phyloP scores from a whole-genome alignment of 2,329 filamentous ascomycete species.

The Mycogone perniciosa region DNA sequence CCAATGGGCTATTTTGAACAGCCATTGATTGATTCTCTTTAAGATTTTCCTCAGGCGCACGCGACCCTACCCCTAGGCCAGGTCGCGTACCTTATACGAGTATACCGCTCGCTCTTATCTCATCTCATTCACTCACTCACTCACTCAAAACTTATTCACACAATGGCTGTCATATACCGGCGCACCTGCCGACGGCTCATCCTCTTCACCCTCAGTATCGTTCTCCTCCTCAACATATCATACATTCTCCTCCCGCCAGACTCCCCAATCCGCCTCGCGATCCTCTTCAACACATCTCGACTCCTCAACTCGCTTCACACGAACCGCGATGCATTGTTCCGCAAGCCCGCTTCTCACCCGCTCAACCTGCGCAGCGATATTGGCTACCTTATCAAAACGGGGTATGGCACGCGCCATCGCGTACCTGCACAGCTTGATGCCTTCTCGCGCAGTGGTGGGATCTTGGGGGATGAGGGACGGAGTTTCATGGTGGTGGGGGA shows the following conservation, averaged over 20 bases:
- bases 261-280: conserved; percentile 27
- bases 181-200: conserved; percentile 25
- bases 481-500: conserved; percentile 46
- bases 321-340: conserved; percentile 37
- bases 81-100: no score
- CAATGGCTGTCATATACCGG: conserved; percentile 22
- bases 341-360: conserved; percentile 32
- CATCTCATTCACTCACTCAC: no score
- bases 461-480: conserved; percentile 31
- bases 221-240: conserved; percentile 21
- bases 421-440: conserved; percentile 42
- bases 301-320: conserved; percentile 25
- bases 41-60: no score
- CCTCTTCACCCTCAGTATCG: conserved; percentile 17
- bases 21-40: no score
- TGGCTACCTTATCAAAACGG: conserved; percentile 49
- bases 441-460: conserved; percentile 27
- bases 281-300: conserved; percentile 30
- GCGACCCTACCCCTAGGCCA: no score
- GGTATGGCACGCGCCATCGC: conserved; percentile 47
- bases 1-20: no score
- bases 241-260: conserved; percentile 28
- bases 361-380: conserved; percentile 42
- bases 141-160: neutral
- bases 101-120: no score